Conservation (phyloP, 1,284 basidiomycete genomes). For the Retiboletus flavoniger region DNA sequence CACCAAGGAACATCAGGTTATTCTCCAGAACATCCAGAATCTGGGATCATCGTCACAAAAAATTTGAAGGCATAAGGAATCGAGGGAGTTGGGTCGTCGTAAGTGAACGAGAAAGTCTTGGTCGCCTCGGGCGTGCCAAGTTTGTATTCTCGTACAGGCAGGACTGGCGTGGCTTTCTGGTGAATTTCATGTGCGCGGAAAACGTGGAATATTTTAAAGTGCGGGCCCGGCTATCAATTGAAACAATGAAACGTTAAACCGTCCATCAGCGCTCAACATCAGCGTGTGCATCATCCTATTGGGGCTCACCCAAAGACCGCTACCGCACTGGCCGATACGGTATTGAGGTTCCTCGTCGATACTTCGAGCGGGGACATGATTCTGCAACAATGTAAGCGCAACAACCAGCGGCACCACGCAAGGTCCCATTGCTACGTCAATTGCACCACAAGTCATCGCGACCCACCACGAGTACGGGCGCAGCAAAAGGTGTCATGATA, state of each 20-base stretch:
- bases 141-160: constrained; percentile 19
- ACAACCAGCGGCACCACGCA: constrained; percentile 37
- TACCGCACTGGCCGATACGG: constrained; percentile 29
- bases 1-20: constrained; percentile 29
- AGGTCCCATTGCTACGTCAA: not conserved
- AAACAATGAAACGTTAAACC: not conserved
- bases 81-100: constrained; percentile 25
- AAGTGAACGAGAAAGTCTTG: constrained; percentile 8
- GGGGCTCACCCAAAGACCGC: constrained; percentile 28
- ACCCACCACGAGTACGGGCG: constrained; percentile 26
- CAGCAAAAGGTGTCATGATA: constrained; percentile 13
- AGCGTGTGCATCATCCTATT: not conserved
- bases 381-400: constrained; percentile 44
- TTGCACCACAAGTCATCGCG: not conserved
- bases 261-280: not conserved
- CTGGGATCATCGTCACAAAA: not conserved
- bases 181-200: constrained; percentile 25
- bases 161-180: not conserved
- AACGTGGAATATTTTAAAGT: constrained; percentile 32
- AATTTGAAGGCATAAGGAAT: constrained; percentile 22
- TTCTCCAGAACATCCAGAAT: constrained; percentile 6
- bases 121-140: constrained; percentile 17
- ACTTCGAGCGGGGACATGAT: constrained; percentile 41
- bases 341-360: constrained; percentile 33
- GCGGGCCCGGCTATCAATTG: constrained; percentile 30